Evolutionary conservation across 495 filamentous ascomycete genomes (phyloP).

Genomic region (Aspergillus indologenus): DNA sequence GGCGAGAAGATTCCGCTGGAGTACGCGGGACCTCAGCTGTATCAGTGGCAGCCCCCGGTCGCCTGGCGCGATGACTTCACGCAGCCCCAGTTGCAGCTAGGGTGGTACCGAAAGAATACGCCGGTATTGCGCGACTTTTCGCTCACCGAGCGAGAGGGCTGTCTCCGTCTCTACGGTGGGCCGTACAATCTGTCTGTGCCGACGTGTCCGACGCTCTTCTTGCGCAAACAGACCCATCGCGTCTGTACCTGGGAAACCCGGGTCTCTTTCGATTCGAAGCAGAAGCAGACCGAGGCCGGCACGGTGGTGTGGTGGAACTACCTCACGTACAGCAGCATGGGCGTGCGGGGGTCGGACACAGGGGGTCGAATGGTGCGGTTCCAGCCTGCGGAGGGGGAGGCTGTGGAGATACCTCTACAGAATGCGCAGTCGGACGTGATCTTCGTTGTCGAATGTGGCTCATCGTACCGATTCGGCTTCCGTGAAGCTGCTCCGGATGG

Average conservation of each 20-base stretch:
- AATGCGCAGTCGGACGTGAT: constrained; percentile 14
- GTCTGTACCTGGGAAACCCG: constrained; percentile 34
- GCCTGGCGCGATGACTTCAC: constrained; percentile 43
- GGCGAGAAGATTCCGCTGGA: constrained; percentile 41
- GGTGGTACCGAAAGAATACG: constrained; percentile 46
- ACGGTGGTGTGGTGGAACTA: constrained; percentile 43
- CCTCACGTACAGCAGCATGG: constrained; percentile 37
- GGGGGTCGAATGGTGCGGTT: constrained; percentile 25
- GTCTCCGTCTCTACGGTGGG: constrained; percentile 40
- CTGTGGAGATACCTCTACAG: constrained; percentile 13
- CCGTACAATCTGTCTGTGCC: constrained; percentile 41
- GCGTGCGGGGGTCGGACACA: constrained; percentile 23
- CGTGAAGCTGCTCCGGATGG: constrained; percentile 14
- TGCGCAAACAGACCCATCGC: constrained; percentile 42
- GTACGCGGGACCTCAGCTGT: constrained; percentile 27
- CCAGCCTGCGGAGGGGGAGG: constrained; percentile 17
- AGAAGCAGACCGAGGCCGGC: constrained; percentile 35
- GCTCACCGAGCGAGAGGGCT: constrained; percentile 31
- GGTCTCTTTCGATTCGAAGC: constrained; percentile 30
- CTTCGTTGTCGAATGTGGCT: constrained; percentile 29
- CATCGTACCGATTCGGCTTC: constrained; percentile 30
- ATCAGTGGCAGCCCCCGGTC: constrained; percentile 20
- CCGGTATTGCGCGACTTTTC: constrained; percentile 33
- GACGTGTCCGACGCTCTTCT: constrained; percentile 39
- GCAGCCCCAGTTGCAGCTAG: constrained; percentile 23